A percentile compares a stretch with the other conserved stretches of the same genome.
Evolutionary conservation across 306 rosid genomes (phyloP).

Genomic region (Rosa persica): DNA sequence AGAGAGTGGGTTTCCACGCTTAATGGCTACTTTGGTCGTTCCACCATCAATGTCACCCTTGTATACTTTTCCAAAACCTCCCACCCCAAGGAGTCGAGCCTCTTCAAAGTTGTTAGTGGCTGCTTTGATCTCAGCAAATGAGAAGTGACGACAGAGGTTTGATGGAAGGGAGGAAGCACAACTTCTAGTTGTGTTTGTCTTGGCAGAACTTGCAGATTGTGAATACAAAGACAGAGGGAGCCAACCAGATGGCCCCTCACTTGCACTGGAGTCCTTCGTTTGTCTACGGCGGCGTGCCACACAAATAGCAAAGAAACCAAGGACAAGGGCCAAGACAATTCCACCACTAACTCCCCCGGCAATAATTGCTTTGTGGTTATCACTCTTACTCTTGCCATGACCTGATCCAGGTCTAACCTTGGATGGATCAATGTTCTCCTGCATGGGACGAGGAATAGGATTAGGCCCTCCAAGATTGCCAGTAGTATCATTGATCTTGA

Average conservation of each 20-base stretch:
- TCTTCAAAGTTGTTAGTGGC: slow-evolving; percentile 94
- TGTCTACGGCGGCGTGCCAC: slow-evolving; percentile 45
- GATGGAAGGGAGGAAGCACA: slow-evolving; percentile 86
- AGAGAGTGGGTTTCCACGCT: slow-evolving; percentile 94
- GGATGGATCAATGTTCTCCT: slow-evolving; percentile 48
- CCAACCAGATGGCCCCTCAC: slow-evolving; percentile 99
- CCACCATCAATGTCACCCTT: slow-evolving; percentile 86
- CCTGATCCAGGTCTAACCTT: slow-evolving; percentile 39
- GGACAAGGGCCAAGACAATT: slow-evolving; percentile 45
- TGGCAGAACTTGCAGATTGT: slow-evolving; percentile 87
- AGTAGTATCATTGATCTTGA: slow-evolving; percentile 54
- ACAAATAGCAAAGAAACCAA: slow-evolving; percentile 53
- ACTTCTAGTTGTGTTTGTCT: slow-evolving; percentile 92
- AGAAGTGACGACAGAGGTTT: slow-evolving; percentile 96
- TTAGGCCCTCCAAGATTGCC: slow-evolving; percentile 79
- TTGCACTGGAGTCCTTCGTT: slow-evolving; percentile 62
- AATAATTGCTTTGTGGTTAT: slow-evolving; percentile 44
- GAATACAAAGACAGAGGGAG: slow-evolving; percentile 94
- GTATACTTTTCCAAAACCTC: slow-evolving; percentile 98
- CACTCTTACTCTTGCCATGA: slow-evolving; percentile 50
- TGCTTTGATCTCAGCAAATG: slow-evolving; percentile 88
- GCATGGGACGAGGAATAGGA: slow-evolving; percentile 64
- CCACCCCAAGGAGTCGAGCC: slow-evolving; percentile 90
- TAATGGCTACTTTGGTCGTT: slow-evolving; percentile 82
- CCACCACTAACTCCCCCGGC: slow-evolving; percentile 78